Base-by-base conservation (phyloP, 2,329 filamentous ascomycete species). In the Aspergillus ustus region DNA sequence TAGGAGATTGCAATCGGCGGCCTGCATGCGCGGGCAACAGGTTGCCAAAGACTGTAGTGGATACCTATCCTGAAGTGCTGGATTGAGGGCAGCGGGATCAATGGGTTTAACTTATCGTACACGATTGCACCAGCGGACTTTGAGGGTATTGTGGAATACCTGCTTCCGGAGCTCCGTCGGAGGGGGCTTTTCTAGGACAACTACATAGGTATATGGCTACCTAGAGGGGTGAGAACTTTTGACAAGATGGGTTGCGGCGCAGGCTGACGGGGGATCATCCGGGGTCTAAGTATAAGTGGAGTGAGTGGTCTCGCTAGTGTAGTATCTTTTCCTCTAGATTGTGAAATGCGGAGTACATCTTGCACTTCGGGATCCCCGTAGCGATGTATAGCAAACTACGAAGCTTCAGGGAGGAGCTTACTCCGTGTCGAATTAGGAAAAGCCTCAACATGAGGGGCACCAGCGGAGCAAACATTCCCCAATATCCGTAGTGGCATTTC, bases 151-250 rank as follows among this genome's bases (percentile, higher is more conserved):
- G 64, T 70, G 22, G 61, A 69, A 55, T 63, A 64, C 43, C 48
- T 72, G 3, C 44, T 72, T 3, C 70, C 69, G 3, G 69, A 72
- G 53, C 31, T 74, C 52, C 62, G 63, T 34, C 59, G 58, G 43
- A 56, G 71, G 48, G 72, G 72, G 2, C 43, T 74, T 6, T 79
- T 81, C 66, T 75, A 73, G 75, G 69, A 70, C 6, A 73, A 75
- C 52, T 75, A 77, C n/a, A n/a, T n/a, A n/a, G n/a, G n/a, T n/a
- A n/a, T 60, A 72, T 66, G 19, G 72, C 73, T 2, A 51, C 56
- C 22, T 55, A 56, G 6, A 55, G 25, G 13, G 17, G 62, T 22
- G 60, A 62, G 28, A 62, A 60, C 46, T 60, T 59, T 37, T 57
- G 57, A 2, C 28, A 48, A 7, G 61, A 52, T 28, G 52, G 44